A percentile compares a stretch with the other conserved stretches of the same genome.
Evolutionary conservation across 768 basidiomycete species (phyloP).

Genomic region (Tephrocybe sp.): DNA sequence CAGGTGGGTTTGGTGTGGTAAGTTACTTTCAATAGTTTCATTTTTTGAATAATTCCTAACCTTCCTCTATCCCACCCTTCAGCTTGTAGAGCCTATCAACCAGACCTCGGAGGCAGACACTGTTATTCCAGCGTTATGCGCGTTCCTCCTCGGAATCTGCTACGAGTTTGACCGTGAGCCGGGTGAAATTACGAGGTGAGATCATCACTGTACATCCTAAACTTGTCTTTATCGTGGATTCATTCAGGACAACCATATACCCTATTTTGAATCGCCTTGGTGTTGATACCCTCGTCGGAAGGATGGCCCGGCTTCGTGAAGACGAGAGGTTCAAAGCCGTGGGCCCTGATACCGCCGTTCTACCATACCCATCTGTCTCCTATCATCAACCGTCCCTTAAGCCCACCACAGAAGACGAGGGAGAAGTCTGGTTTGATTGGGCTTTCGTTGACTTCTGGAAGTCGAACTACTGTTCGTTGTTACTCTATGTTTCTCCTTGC

Average conservation of each 20-base stretch:
- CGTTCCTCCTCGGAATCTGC: slow-evolving; percentile 88
- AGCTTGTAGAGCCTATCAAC: slow-evolving; percentile 92
- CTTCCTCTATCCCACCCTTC: background rate
- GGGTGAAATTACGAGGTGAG: slow-evolving; percentile 90
- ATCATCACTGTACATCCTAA: slow-evolving; percentile 6
- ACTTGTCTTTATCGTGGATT: slow-evolving; percentile 2
- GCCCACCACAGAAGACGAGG: slow-evolving; percentile 52
- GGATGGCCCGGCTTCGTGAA: slow-evolving; percentile 84
- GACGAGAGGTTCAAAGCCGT: slow-evolving; percentile 91
- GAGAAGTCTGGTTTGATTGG: slow-evolving; percentile 98
- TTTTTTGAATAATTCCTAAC: background rate
- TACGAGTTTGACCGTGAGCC: slow-evolving; percentile 97
- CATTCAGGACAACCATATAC: slow-evolving; percentile 71
- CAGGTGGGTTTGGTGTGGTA: slow-evolving; percentile 88
- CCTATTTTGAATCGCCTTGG: slow-evolving; percentile 90
- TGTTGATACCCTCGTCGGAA: slow-evolving; percentile 82
- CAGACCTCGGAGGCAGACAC: slow-evolving; percentile 84
- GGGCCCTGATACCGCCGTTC: slow-evolving; percentile 79
- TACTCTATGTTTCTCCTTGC: background rate
- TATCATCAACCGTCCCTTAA: slow-evolving; percentile 33
- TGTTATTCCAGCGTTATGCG: slow-evolving; percentile 84
- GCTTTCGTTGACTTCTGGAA: slow-evolving; percentile 98
- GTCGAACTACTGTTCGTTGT: slow-evolving; percentile 84
- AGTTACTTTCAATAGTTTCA: slow-evolving; percentile 29
- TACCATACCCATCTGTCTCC: slow-evolving; percentile 44